Evolutionary conservation across 1,284 basidiomycete species (phyloP).

Genomic region (Singerocomus inundabilis): DNA sequence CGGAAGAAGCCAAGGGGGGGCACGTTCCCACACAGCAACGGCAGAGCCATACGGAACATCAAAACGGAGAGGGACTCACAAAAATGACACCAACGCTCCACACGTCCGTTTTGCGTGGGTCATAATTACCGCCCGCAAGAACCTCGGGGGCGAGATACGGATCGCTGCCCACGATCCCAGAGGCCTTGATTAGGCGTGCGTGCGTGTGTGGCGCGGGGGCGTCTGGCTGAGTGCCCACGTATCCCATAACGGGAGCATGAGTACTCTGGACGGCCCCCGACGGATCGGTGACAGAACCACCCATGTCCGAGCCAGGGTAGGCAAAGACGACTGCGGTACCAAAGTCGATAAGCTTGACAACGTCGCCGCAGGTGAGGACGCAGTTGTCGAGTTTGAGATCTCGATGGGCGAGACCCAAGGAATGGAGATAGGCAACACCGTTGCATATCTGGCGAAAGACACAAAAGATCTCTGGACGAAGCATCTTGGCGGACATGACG

Average conservation of each 20-base stretch:
- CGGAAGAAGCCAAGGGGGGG: neutral
- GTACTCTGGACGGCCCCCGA: conserved; percentile 8
- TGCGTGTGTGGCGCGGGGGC: conserved; percentile 36
- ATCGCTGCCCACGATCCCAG: conserved; percentile 95
- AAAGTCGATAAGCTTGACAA: conserved; percentile 99
- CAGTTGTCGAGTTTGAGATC: conserved; percentile 99
- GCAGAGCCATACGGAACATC: neutral
- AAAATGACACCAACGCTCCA: conserved; percentile 99
- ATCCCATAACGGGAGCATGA: conserved; percentile 21
- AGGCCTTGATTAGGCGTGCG: conserved; percentile 69
- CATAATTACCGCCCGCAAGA: conserved; percentile 65
- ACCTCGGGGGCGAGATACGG: conserved; percentile 99
- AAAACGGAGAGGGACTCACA: conserved; percentile 44
- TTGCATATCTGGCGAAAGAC: conserved; percentile 99
- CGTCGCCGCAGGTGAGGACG: conserved; percentile 92
- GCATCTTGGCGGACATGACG: conserved; percentile 99
- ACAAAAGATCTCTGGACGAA: conserved; percentile 96
- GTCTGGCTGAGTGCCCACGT: conserved; percentile 20
- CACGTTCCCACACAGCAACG: neutral
- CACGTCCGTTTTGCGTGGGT: conserved; percentile 96
- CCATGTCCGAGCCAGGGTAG: conserved; percentile 76
- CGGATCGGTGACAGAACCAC: conserved; percentile 19
- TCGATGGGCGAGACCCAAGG: conserved; percentile 95
- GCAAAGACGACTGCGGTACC: conserved; percentile 99
- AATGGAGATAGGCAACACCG: conserved; percentile 97